Base-by-base conservation (phyloP, 2,329 filamentous ascomycete genomes). In the Aspergillus japonicus region DNA sequence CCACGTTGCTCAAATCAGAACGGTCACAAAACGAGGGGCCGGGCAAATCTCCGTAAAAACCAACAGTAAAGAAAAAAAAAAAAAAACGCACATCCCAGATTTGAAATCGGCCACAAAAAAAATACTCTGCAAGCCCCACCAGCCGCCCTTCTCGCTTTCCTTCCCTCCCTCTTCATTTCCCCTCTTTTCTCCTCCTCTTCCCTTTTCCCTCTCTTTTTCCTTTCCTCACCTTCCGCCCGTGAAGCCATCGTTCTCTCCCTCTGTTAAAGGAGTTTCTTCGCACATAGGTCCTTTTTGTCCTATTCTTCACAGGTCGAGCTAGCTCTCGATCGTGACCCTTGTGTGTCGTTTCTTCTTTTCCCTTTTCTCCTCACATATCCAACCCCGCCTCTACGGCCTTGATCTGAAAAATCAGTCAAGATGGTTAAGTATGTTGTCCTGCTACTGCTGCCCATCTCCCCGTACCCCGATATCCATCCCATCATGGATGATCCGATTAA, bases 361-460 rank as follows among this genome's bases (percentile, higher is more conserved):
- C 60, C 62, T 62, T 66, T 65, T 62, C 65, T 65, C 63, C 62
- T 68, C 66, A 57, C 66, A 66, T 19, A 16, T n/a, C 6, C 64
- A 71, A 72, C 75, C 75, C 74, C 74, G 74, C 75, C 75, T 76
- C 73, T 71, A 74, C 62, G 73, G 74, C 73, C 64, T 73, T 73
- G 58, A 69, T 64, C 62, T 64, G 63, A 70, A 72, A 74, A 72
- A 73, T 91, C 92, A 91, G 92, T 84, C 89, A 97, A 92, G 81
- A 99, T 99, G 95, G 95, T 99, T 81, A 97, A 98, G 93, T 97
- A 90, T 90, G 93, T 94, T 58, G 50, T 55, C 58, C 61, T 62
- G 48, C 58, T 50, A 14, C 29, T 35, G 12, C 33, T 16, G 4
- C 6, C 50, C n/a, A 59, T 48, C 29, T 61, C 44, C 29, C 16